phyloP scores from a whole-genome alignment of 2,329 filamentous ascomycete genomes.

The Aspergillus tanneri region DNA sequence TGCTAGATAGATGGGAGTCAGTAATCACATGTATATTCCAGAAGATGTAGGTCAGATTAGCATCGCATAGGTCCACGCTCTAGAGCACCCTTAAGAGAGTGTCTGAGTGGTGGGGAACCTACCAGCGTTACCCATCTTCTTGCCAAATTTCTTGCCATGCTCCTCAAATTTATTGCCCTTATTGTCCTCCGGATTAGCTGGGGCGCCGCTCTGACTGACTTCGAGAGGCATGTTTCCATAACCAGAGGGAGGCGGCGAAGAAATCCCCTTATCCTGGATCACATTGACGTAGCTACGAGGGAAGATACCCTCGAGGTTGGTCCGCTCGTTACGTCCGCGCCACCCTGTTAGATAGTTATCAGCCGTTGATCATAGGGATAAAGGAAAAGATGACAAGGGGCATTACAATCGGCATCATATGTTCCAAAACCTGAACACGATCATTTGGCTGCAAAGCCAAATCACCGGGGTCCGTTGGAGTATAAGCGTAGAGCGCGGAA shows the following conservation, averaged over 20 bases:
- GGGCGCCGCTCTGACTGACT: constrained; percentile 59
- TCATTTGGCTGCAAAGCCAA: constrained; percentile 79
- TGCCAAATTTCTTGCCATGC: constrained; percentile 91
- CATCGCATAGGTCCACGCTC: background rate
- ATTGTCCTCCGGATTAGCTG: constrained; percentile 41
- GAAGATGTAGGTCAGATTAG: background rate
- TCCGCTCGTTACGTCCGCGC: constrained; percentile 85
- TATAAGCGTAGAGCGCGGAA: constrained; percentile 80
- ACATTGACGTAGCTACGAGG: constrained; percentile 82
- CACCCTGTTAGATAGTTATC: constrained; percentile 46
- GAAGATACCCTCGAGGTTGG: constrained; percentile 86
- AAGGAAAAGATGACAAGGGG: background rate
- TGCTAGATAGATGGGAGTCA: constrained; percentile 48
- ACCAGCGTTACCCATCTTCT: constrained; percentile 78
- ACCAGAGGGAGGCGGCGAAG: constrained; percentile 41
- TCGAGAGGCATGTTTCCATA: constrained; percentile 71
- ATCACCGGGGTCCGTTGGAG: constrained; percentile 76
- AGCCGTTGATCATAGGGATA: constrained; percentile 13
- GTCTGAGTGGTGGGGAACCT: constrained; percentile 23
- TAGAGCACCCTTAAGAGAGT: background rate
- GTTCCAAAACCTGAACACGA: constrained; percentile 74
- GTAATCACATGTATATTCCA: constrained; percentile 5
- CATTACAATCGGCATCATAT: constrained; percentile 84
- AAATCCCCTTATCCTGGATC: constrained; percentile 60
- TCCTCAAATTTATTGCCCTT: constrained; percentile 65